A percentile compares a stretch with the other conserved stretches of the same genome.
Evolutionary conservation across 139 green algal species (phyloP).

Genomic region (Zygnema cylindricum): DNA sequence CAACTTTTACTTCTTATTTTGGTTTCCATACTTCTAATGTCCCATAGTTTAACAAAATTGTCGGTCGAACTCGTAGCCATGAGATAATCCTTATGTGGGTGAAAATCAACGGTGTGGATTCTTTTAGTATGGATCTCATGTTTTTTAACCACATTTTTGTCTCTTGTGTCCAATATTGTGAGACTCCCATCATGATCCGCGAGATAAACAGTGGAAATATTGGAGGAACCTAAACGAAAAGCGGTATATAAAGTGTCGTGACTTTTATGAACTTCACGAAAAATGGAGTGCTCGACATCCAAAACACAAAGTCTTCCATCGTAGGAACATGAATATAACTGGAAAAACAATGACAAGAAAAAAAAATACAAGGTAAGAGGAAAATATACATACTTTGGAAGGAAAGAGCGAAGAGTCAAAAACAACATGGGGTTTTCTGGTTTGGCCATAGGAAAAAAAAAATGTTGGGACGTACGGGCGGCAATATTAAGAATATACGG

Average conservation of each 20-base stretch:
- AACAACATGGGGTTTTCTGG: too few species aligned
- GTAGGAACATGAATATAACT: not conserved
- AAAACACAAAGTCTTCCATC: not conserved
- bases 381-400: too few species aligned
- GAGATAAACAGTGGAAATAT: not conserved
- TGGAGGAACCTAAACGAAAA: not conserved
- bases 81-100: not conserved
- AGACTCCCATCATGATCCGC: not conserved
- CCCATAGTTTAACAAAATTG: not conserved
- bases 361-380: too few species aligned
- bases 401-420: too few species aligned
- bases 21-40: not conserved
- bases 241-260: not conserved
- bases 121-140: not conserved
- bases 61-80: not conserved
- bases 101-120: not conserved
- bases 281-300: not conserved
- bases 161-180: not conserved
- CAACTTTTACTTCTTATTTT: not conserved
- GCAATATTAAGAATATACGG: too few species aligned
- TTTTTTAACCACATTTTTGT: not conserved
- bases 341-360: not conserved
- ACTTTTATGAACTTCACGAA: not conserved
- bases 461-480: too few species aligned
- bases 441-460: too few species aligned